These are phyloP conservation scores for Trametes coccinea DNA, from an alignment of 768 basidiomycete species.

Conservation along the genomic window DNA sequence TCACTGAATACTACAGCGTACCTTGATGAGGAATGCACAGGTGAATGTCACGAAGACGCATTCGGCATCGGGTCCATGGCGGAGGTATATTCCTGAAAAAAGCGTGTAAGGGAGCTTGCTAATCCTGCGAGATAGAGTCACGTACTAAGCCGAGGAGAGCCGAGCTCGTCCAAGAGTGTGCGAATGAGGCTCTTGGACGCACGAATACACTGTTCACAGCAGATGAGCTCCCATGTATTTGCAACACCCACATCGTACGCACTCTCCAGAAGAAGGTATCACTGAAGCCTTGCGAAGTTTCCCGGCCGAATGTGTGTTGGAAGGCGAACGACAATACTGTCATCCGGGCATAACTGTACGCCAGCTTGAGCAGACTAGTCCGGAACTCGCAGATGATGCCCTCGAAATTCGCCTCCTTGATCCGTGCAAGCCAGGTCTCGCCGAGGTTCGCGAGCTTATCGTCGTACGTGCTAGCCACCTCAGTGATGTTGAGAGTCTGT, in stretches of 20 bases:
- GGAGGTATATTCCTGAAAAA: slow-evolving; percentile 51
- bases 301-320: slow-evolving; percentile 37
- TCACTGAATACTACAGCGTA: slow-evolving; percentile 23
- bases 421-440: slow-evolving; percentile 53
- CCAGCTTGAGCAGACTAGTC: slow-evolving; percentile 27
- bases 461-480: slow-evolving; percentile 64
- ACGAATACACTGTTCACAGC: slow-evolving; percentile 23
- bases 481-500: slow-evolving; percentile 65
- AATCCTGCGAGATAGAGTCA: neutral
- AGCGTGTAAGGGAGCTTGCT: neutral
- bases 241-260: neutral
- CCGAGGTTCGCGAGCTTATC: slow-evolving; percentile 62
- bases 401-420: slow-evolving; percentile 50
- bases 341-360: slow-evolving; percentile 39
- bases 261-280: slow-evolving; percentile 27
- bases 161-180: slow-evolving; percentile 36
- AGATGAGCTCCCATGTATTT: neutral
- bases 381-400: slow-evolving; percentile 49
- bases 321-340: slow-evolving; percentile 46
- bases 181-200: slow-evolving; percentile 30
- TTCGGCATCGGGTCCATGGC: slow-evolving; percentile 79
- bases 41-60: slow-evolving; percentile 81
- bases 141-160: slow-evolving; percentile 23
- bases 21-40: slow-evolving; percentile 81
- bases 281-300: slow-evolving; percentile 21